Evolutionary conservation across 2,329 filamentous ascomycete species (phyloP).

Genomic region (Myriosclerotinia curreyana): DNA sequence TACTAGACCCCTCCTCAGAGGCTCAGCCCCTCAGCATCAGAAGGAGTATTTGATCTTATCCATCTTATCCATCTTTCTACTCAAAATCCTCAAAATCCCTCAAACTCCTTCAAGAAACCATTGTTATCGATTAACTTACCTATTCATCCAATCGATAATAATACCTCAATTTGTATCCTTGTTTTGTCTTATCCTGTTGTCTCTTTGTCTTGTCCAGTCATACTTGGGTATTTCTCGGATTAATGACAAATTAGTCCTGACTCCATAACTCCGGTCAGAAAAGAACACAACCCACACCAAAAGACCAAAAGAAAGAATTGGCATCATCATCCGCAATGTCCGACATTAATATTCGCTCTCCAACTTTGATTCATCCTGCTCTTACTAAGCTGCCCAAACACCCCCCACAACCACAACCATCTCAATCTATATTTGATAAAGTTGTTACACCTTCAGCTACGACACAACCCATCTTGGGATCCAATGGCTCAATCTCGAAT

Average conservation of each 20-base stretch:
- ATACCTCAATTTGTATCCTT: neutral
- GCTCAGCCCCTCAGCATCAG: no score
- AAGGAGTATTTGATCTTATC: neutral
- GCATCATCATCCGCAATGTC: constrained; percentile 40
- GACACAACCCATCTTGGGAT: constrained; percentile 28
- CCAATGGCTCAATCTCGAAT: constrained; percentile 36
- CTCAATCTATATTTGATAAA: constrained; percentile 34
- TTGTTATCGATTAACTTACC: neutral
- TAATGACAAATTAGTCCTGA: neutral
- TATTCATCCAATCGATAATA: neutral
- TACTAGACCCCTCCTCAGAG: no score
- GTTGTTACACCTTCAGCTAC: constrained; percentile 25
- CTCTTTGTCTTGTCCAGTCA: neutral
- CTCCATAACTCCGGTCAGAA: neutral
- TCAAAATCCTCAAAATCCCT: no score
- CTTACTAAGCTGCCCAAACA: constrained; percentile 44
- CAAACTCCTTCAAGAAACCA: neutral
- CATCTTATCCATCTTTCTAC: no score
- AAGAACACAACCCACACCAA: no score
- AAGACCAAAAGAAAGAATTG: neutral
- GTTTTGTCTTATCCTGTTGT: neutral
- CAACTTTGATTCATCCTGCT: constrained; percentile 51
- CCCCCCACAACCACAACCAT: constrained; percentile 20
- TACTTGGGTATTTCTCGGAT: neutral
- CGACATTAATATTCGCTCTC: constrained; percentile 46